Percentiles rank a stretch among this genome's conserved stretches.
phyloP scores from a whole-genome alignment of 2,329 filamentous ascomycete species.

The Paecilomyces dactylethromorphus region DNA sequence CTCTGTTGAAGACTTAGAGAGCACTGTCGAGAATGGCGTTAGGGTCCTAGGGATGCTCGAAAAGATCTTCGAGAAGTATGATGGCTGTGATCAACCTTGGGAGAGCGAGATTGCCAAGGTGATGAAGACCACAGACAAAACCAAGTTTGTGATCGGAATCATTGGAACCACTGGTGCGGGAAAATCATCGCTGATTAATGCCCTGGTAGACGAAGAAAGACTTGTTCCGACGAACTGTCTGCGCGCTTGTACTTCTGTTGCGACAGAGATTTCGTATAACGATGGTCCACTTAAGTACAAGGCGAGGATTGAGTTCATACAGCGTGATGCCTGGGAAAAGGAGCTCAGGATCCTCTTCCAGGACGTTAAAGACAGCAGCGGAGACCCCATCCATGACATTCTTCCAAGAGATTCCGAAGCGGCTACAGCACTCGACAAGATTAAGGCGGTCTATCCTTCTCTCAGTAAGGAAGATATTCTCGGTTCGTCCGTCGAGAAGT shows the following conservation, averaged over 20 bases:
- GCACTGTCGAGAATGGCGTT: neutral
- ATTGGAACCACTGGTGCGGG: slow-evolving; percentile 38
- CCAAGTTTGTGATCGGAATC: slow-evolving; percentile 46
- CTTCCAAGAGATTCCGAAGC: neutral
- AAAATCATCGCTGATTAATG: neutral
- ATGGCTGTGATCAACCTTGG: neutral
- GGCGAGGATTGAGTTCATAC: slow-evolving; percentile 55
- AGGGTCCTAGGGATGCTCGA: neutral
- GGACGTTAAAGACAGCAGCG: neutral
- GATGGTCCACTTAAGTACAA: slow-evolving; percentile 41
- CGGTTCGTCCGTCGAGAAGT: slow-evolving; percentile 27
- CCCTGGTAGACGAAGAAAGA: neutral
- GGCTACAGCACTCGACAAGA: neutral
- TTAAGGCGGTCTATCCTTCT: slow-evolving; percentile 30
- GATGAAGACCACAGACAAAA: neutral
- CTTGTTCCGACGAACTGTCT: neutral
- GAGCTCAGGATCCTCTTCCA: neutral
- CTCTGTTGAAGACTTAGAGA: neutral
- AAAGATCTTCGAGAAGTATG: neutral
- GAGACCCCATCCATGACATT: neutral
- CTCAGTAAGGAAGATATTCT: slow-evolving; percentile 37
- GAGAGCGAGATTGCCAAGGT: neutral
- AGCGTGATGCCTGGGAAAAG: slow-evolving; percentile 4
- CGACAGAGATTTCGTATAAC: slow-evolving; percentile 29
- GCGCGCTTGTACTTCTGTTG: neutral